Base-by-base conservation (phyloP, 768 basidiomycete species). In the Suillus spraguei region DNA sequence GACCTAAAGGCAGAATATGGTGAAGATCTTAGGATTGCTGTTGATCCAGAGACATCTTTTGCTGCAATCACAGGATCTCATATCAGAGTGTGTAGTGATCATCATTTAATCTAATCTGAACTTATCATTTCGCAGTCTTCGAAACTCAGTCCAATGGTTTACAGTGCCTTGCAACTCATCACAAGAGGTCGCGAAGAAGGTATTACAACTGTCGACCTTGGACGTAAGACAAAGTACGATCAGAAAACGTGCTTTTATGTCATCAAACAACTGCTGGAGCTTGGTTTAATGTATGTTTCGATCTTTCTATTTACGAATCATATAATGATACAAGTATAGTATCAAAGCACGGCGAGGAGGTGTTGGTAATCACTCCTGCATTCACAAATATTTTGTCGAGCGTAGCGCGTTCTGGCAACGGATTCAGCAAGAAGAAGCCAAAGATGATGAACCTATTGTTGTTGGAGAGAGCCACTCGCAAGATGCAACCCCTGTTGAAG, bases 241-340 rank as follows among this genome's bases (percentile, higher is more conserved):
- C 92, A 92, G 71, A 95, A 95, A 75, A 91, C 91, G 2, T 92
- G 92, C 66, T 93, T 92, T 72, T 95, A 96, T 75, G 85, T 94
- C 63, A 85, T 94, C 63, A 85, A 87, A 67, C 87, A 92, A 67
- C 79, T 96, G 20, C 81, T 88, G 3, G 87, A 89, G 59, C 79
- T 96, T 60, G 87, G 85, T 69, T 79, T 92, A 46, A 84, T 95
- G 91, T 91, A 81, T 60, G 88, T 67, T 20, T 28, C 24, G 20
- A 35, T 44, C 53, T 32, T 60, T 62, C 52, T 14, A 46, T 41
- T 39, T 0, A 17, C 39, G n/a, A 14, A 65, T 33, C 9, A 58
- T 65, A 1, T 60, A 52, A 47, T 41, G 39, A 58, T 42, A 10
- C 42, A 60, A 64, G 50, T 60, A 6, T 62, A 93, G 88, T 55